Conservation (phyloP, 306 rosid genomes). For the Dalbergia oliveri region DNA sequence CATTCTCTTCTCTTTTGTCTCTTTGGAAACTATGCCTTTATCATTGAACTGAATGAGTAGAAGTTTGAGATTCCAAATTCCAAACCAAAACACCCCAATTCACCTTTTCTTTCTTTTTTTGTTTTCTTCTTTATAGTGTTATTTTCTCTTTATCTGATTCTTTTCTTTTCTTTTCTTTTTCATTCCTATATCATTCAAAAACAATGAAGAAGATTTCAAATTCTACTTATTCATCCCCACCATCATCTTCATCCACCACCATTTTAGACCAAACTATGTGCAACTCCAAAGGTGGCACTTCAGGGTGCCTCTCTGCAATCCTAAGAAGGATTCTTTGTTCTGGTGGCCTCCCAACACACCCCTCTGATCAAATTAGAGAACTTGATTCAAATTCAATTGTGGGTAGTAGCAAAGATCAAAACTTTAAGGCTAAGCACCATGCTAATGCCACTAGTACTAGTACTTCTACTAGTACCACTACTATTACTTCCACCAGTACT, state of each 20-base stretch:
- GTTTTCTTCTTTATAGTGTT: background rate
- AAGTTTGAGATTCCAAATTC: constrained; percentile 47
- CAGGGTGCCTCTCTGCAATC: constrained; percentile 71
- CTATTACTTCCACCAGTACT: constrained; percentile 42
- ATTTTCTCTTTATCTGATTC: constrained; percentile 13
- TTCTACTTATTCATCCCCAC: constrained; percentile 55
- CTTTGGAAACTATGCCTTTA: constrained; percentile 43
- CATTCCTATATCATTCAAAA: constrained; percentile 38
- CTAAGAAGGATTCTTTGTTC: constrained; percentile 82
- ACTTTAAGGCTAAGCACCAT: constrained; percentile 38
- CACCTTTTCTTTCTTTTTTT: background rate
- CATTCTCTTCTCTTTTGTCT: constrained; percentile 4
- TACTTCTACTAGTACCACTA: constrained; percentile 18
- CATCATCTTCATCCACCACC: constrained; percentile 52
- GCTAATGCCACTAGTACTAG: constrained; percentile 23
- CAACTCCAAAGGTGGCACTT: constrained; percentile 60
- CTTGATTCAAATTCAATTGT: constrained; percentile 30
- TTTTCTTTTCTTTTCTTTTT: background rate
- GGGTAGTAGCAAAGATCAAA: constrained; percentile 42
- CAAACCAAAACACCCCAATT: constrained; percentile 22
- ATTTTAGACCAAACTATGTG: constrained; percentile 55
- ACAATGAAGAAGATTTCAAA: constrained; percentile 59
- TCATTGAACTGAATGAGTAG: constrained; percentile 42
- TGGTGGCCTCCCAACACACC: constrained; percentile 75
- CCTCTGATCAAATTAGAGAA: constrained; percentile 66